phyloP scores from a whole-genome alignment of 768 basidiomycete genomes.

The Termitomyces sp. region DNA sequence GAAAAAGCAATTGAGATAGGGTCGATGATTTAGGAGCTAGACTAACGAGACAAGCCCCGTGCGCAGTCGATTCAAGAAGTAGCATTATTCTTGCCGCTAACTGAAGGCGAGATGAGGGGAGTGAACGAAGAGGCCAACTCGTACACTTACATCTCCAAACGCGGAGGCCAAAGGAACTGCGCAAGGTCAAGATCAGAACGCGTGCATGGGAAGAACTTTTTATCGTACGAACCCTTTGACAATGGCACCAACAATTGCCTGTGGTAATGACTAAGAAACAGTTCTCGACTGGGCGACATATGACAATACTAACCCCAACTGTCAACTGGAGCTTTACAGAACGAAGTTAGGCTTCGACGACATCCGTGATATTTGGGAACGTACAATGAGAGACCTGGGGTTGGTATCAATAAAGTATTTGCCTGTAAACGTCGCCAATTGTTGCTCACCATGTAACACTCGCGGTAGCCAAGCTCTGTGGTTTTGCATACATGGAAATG shows the following conservation, averaged over 20 bases:
- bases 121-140: not conserved
- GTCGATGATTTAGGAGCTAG: not conserved
- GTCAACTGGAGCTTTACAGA: constrained; percentile 38
- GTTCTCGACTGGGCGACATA: not conserved
- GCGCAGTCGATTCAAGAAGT: constrained; percentile 51
- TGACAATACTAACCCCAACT: constrained; percentile 29
- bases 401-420: constrained; percentile 1
- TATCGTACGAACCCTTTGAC: constrained; percentile 39
- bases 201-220: not conserved
- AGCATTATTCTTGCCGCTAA: constrained; percentile 57
- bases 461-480: constrained; percentile 26
- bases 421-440: not conserved
- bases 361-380: constrained; percentile 10
- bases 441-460: constrained; percentile 40
- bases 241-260: constrained; percentile 52
- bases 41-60: constrained; percentile 46
- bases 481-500: constrained; percentile 37
- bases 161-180: constrained; percentile 51
- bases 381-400: constrained; percentile 46
- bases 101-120: constrained; percentile 22
- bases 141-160: constrained; percentile 56
- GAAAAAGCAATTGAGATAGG: not conserved
- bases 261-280: not conserved
- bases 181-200: constrained; percentile 1
- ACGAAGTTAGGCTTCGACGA: constrained; percentile 1